Conservation (phyloP, 257 asterid genomes). For the Ophiorrhiza pumila region DNA sequence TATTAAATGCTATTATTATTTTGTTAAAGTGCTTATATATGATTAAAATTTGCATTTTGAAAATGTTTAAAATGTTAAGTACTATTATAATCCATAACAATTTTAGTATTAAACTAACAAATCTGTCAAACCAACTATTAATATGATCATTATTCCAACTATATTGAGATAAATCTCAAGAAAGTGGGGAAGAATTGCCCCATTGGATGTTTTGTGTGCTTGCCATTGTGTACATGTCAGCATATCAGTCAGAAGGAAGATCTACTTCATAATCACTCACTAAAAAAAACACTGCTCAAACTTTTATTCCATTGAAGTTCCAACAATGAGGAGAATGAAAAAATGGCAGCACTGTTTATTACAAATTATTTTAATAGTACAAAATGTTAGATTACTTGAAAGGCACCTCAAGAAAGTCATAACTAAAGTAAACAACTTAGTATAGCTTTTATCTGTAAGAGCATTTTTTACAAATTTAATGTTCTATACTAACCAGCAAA, state of each 20-base stretch:
- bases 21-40: too few species aligned
- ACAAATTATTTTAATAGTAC: background rate
- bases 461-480: background rate
- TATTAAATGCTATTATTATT: too few species aligned
- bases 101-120: too few species aligned
- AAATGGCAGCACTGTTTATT: background rate
- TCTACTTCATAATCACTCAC: background rate
- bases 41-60: too few species aligned
- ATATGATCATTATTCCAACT: too few species aligned
- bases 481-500: background rate
- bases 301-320: background rate
- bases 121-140: too few species aligned
- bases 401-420: background rate
- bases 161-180: too few species aligned
- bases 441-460: background rate
- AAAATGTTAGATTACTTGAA: background rate
- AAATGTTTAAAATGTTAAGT: too few species aligned
- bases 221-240: background rate
- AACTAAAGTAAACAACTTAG: too few species aligned
- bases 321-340: background rate
- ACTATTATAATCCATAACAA: too few species aligned
- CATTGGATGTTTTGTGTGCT: background rate
- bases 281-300: background rate
- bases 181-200: too few species aligned
- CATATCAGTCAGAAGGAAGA: background rate